Evolutionary conservation across 176 grass and related monocot genomes (phyloP), one percentile per base, ranked within the genome.

Genomic region (Triticum turgidum): DNA sequence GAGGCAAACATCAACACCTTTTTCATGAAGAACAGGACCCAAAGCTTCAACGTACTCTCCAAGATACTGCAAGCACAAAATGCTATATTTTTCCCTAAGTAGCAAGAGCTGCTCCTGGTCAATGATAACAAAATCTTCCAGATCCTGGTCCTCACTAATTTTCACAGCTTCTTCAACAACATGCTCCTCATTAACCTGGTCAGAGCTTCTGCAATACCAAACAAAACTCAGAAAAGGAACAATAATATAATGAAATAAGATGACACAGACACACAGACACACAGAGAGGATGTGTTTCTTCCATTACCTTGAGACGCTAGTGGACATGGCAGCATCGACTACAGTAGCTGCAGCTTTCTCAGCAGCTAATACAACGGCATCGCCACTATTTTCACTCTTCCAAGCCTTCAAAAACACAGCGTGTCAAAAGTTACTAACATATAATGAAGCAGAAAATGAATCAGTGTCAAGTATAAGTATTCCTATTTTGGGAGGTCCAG

Each of bases 41-140:
- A 99, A 87, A 59, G 97, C 97, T 88, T 99, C 97, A 85, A 99
- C 86, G 49, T 99, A 99, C 80, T 99, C 97, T 61, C 97, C 97
- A 76, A 99, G 87, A 94, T 83, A 83, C 76, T 91, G 86, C 56
- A 99, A 86, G 72, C 93, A 99, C 81, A 94, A 94, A 73, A 99
- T 99, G 82, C 88, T 90, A 87, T 99, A 99, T 85, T 94, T 99
- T 80, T 96, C 97, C 68, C 94, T 85, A 56, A 94, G 85, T 51
- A 89, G 92, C 52, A 86, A 88, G 66, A 96, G 90, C 52, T 89
- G 85, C 52, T 86, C 94, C 29, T 73, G 80, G 65, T 99, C 97
- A 82, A 83, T 58, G 54, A 96, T 87, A 78, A 90, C 84, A 84
- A 96, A 99, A 72, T 89, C 87, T 87, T 99, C 97, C 49, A 96